These are phyloP conservation scores for Irpex rosettiformis DNA, from an alignment of 1,284 basidiomycete genomes.

Conservation along the genomic window DNA sequence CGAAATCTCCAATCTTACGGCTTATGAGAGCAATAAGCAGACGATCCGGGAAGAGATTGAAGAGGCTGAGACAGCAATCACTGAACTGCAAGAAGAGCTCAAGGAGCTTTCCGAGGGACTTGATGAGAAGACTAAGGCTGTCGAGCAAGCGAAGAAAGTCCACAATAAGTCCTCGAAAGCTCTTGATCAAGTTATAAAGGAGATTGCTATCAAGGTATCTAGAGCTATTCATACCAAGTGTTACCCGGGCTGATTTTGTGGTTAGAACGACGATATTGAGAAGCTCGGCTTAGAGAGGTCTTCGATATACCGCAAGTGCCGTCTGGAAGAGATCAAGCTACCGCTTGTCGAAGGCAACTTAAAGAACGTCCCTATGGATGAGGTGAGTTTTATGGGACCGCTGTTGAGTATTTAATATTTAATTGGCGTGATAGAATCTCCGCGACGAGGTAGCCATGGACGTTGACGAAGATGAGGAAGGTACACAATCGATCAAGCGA, in stretches of 20 bases:
- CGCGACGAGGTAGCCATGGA: constrained; percentile 88
- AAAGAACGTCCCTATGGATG: constrained; percentile 90
- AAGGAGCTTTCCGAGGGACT: constrained; percentile 57
- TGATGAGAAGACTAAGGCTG: constrained; percentile 63
- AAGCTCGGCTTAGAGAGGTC: constrained; percentile 86
- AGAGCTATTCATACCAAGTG: neutral
- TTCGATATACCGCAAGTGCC: constrained; percentile 85
- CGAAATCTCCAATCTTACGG: constrained; percentile 56
- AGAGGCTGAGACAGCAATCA: constrained; percentile 58
- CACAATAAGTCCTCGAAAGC: constrained; percentile 68
- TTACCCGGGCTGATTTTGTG: constrained; percentile 11
- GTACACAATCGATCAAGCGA: constrained; percentile 68
- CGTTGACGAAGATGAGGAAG: constrained; percentile 78
- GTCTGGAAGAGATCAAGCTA: constrained; percentile 88
- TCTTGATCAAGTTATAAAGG: constrained; percentile 86
- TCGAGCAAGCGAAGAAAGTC: constrained; percentile 78
- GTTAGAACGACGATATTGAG: constrained; percentile 91
- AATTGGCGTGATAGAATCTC: constrained; percentile 51
- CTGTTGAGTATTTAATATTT: neutral
- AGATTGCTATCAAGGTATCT: constrained; percentile 76
- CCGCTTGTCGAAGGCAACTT: constrained; percentile 79
- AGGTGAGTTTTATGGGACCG: constrained; percentile 46
- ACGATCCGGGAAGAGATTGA: constrained; percentile 64
- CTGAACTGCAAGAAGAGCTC: constrained; percentile 58
- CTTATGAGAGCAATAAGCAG: constrained; percentile 56